Evolutionary conservation across 164 flowering plant species (phyloP).

Genomic region (Piper longum): DNA sequence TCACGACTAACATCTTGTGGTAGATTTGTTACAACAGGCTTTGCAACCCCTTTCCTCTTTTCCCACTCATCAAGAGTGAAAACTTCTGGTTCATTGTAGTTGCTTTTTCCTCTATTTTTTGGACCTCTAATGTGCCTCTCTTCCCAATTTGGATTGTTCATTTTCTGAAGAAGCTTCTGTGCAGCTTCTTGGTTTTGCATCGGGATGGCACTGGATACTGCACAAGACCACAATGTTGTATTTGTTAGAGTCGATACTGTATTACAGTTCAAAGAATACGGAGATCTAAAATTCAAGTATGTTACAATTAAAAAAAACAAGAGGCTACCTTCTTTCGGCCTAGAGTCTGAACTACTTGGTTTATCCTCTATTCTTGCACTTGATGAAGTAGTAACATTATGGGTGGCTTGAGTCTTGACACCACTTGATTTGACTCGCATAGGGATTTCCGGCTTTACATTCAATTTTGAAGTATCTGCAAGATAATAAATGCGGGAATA

Average conservation of each 20-base stretch:
- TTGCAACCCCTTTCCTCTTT: slow-evolving; percentile 34
- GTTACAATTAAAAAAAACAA: neutral
- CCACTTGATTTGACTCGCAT: slow-evolving; percentile 1
- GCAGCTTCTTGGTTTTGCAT: slow-evolving; percentile 93
- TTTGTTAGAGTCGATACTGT: neutral
- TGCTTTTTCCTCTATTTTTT: slow-evolving; percentile 41
- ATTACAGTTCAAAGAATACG: neutral
- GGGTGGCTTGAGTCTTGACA: slow-evolving; percentile 7
- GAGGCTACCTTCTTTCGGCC: slow-evolving; percentile 65
- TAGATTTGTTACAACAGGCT: slow-evolving; percentile 9
- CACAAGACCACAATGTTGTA: neutral
- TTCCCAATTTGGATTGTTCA: slow-evolving; percentile 28
- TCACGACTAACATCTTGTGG: slow-evolving; percentile 35
- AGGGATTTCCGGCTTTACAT: neutral
- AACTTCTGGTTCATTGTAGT: slow-evolving; percentile 38
- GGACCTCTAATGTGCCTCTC: slow-evolving; percentile 26
- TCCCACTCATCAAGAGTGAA: slow-evolving; percentile 86
- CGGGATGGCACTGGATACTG: slow-evolving; percentile 64
- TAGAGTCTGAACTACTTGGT: slow-evolving; percentile 36
- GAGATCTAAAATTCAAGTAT: neutral
- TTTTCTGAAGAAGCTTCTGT: slow-evolving; percentile 77
- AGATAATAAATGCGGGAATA: slow-evolving; percentile 1
- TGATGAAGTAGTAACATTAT: slow-evolving; percentile 10
- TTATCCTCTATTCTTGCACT: slow-evolving; percentile 29
- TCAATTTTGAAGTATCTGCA: slow-evolving; percentile 17